Percentiles rank a stretch among this genome's conserved stretches.
Evolutionary conservation across 2,329 filamentous ascomycete genomes (phyloP).

Genomic region (Fusarium pininemorale): DNA sequence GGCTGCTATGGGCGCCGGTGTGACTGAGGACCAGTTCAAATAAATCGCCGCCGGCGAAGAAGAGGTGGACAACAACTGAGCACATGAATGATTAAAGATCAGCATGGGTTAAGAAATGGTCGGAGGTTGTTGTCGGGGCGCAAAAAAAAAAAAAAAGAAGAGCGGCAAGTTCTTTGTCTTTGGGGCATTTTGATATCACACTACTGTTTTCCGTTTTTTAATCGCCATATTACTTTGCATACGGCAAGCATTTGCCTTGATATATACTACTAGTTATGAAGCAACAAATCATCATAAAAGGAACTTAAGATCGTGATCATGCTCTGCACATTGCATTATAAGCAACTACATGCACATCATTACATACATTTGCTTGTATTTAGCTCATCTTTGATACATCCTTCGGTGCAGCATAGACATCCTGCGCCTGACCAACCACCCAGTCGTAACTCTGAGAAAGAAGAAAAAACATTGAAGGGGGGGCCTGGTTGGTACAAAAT

Average conservation of each 20-base stretch:
- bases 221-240: slow-evolving; percentile 1
- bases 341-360: not conserved
- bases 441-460: not conserved
- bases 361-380: not conserved
- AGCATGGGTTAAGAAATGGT: not conserved
- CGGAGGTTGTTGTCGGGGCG: not conserved
- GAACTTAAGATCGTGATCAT: not conserved
- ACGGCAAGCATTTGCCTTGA: not conserved
- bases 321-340: not conserved
- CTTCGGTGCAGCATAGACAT: not conserved
- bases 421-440: not conserved
- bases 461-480: not conserved
- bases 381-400: not conserved
- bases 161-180: slow-evolving; percentile 4
- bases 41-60: slow-evolving; percentile 9
- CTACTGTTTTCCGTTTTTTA: slow-evolving; percentile 14
- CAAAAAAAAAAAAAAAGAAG: slow-evolving; percentile 21
- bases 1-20: slow-evolving; percentile 95
- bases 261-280: not conserved
- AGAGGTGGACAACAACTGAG: not conserved
- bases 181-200: slow-evolving; percentile 34
- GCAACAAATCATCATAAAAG: slow-evolving; percentile 8
- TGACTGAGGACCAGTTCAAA: slow-evolving; percentile 95
- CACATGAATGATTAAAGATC: not conserved
- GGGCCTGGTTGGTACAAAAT: not conserved